phyloP scores from a whole-genome alignment of 768 basidiomycete genomes.

The Xerocomus potaroensis region DNA sequence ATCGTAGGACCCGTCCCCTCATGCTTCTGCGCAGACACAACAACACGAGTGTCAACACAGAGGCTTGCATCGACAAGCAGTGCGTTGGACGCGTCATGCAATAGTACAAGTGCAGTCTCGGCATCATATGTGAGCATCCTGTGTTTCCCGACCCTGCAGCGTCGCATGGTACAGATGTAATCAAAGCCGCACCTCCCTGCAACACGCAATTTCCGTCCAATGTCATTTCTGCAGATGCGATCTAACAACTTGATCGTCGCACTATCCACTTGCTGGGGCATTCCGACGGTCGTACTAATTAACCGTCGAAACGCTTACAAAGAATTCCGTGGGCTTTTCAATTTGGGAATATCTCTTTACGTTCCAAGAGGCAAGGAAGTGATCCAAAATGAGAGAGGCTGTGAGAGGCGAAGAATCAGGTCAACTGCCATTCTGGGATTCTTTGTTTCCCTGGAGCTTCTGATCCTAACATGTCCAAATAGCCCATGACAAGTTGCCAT shows the following conservation, averaged over 20 bases:
- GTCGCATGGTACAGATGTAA: conserved; percentile 14
- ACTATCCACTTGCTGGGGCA: conserved; percentile 48
- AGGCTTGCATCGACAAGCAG: conserved; percentile 56
- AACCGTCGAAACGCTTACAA: not conserved
- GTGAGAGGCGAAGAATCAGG: conserved; percentile 1
- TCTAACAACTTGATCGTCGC: conserved; percentile 44
- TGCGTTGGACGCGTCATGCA: conserved; percentile 48
- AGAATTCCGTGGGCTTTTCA: not conserved
- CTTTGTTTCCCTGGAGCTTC: conserved; percentile 23
- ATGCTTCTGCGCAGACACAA: conserved; percentile 12
- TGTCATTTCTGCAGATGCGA: conserved; percentile 34
- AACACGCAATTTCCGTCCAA: conserved; percentile 53
- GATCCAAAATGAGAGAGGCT: not conserved
- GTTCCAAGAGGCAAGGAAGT: conserved; percentile 1
- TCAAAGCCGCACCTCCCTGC: conserved; percentile 49
- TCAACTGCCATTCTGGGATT: conserved; percentile 11
- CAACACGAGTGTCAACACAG: conserved; percentile 37
- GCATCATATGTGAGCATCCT: conserved; percentile 60
- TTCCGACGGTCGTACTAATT: conserved; percentile 14
- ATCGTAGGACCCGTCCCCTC: conserved; percentile 9
- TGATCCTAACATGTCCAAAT: conserved; percentile 29
- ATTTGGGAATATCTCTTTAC: not conserved
- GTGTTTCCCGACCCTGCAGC: conserved; percentile 9
- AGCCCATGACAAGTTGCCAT: conserved; percentile 7
- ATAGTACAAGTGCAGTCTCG: conserved; percentile 39